Evolutionary conservation across 345 rosid genomes (phyloP), one percentile per base, ranked within the genome.

Genomic region (Eucalyptus cloeziana): DNA sequence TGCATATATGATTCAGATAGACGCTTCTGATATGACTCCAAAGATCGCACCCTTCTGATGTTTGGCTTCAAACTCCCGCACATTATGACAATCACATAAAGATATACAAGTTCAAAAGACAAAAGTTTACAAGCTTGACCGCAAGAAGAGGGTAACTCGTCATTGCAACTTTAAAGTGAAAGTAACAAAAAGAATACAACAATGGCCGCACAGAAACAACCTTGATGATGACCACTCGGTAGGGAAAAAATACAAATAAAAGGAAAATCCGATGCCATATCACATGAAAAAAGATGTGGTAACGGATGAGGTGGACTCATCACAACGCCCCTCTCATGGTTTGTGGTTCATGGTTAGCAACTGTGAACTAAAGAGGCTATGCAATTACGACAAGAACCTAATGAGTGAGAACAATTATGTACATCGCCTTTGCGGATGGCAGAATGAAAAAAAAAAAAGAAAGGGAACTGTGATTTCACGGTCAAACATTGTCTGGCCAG

Each of bases 401-500:
- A 21, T 21, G 30, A 76, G 47, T 76, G 85, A 76, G 47, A 76
- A 10, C 47, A 76, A 21, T 76, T 40, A 76, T 76, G 47, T 76
- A 21, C 85, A 40, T 37, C 7, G 16, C 83, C 83, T 40, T 21
- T 10, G 30, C 3, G 0, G 47, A 76, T 76, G 47, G 47, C 85
- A 40, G 30, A 76, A 76, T 40, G 47, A 6, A 2, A 43, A 76
- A 64, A 62, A 62, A 3, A 60, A 13, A 22, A 60, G 1, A 21
- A 51, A 52, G 56, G 27, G 27, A 43, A 21, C 22, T 10, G 33
- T 40, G 40, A 56, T 51, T 83, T 19, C 49, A 17, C 33, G 4
- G 13, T 94, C 93, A 96, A 86, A 97, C 97, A 94, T 97, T 96
- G 88, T 97, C 99, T 3, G 99, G 99, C 99, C 99, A 97, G 87